phyloP scores from a whole-genome alignment of 2,329 filamentous ascomycete species.

The Conoideocrella luteorostrata region DNA sequence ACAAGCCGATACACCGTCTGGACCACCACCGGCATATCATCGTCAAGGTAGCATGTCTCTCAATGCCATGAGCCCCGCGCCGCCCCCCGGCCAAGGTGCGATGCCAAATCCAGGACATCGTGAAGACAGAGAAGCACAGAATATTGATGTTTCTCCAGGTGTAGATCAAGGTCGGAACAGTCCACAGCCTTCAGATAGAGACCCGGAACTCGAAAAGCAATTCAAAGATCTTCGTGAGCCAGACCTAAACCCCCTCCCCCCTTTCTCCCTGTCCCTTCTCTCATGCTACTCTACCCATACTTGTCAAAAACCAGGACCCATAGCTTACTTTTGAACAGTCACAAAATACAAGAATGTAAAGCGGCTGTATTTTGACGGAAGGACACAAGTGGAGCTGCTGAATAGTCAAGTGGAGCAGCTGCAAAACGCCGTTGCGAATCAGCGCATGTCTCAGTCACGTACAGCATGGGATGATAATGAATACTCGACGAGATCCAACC shows the following conservation, averaged over 20 bases:
- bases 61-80: conserved; percentile 36
- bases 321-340: conserved; percentile 49
- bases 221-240: conserved; percentile 51
- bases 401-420: conserved; percentile 84
- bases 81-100: conserved; percentile 27
- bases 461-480: conserved; percentile 94
- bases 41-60: conserved; percentile 42
- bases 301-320: no score
- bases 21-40: conserved; percentile 46
- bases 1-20: conserved; percentile 35
- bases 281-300: background rate
- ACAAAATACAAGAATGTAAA: conserved; percentile 98
- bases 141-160: conserved; percentile 32
- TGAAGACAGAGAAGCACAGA: conserved; percentile 33
- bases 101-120: conserved; percentile 32
- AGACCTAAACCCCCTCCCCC: background rate
- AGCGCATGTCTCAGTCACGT: conserved; percentile 87
- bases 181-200: conserved; percentile 46
- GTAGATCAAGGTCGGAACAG: conserved; percentile 47
- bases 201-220: conserved; percentile 44
- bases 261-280: background rate
- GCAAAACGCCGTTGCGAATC: conserved; percentile 95
- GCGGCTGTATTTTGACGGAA: conserved; percentile 93
- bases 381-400: conserved; percentile 83
- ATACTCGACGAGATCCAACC: conserved; percentile 81